A percentile compares a stretch with the other conserved stretches of the same genome.
These are phyloP conservation scores for Penicillium paradoxum DNA, from an alignment of 495 filamentous ascomycete genomes.

Conservation along the genomic window DNA sequence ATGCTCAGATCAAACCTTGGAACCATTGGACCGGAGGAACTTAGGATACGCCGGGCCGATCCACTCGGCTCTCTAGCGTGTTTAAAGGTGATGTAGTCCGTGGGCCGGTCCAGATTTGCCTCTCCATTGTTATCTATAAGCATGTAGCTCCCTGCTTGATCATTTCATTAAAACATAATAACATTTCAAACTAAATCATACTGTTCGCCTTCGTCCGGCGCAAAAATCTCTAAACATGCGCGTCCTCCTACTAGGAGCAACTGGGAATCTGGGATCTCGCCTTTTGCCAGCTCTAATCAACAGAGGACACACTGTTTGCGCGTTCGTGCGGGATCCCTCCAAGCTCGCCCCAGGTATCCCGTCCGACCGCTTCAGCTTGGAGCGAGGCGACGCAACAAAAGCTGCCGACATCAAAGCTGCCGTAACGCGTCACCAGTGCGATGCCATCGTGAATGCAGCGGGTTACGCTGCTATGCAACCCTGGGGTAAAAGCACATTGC, in stretches of 20 bases:
- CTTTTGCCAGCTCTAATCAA: conserved; percentile 35
- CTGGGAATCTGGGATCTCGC: conserved; percentile 39
- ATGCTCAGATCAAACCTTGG: too few relatives aligned
- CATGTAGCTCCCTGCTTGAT: neutral
- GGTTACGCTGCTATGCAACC: conserved; percentile 26
- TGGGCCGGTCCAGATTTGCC: too few relatives aligned
- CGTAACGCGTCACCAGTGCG: conserved; percentile 27
- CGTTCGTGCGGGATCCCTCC: conserved; percentile 32
- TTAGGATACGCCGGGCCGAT: neutral
- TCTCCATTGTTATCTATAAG: too few relatives aligned
- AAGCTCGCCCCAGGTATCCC: conserved; percentile 28
- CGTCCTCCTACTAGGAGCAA: conserved; percentile 42
- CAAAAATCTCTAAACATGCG: conserved; percentile 23
- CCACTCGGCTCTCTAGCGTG: neutral
- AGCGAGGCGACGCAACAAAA: conserved; percentile 38
- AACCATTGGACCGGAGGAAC: neutral
- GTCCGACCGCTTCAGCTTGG: conserved; percentile 21
- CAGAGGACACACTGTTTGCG: conserved; percentile 33
- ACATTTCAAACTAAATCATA: neutral
- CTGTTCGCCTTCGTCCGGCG: neutral
- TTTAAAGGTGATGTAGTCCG: neutral
- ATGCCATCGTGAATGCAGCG: conserved; percentile 38
- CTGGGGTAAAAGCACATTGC: conserved; percentile 21
- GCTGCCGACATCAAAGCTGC: conserved; percentile 26
- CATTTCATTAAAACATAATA: neutral